A percentile compares a stretch with the other conserved stretches of the same genome.
phyloP scores from a whole-genome alignment of 805 yeast genomes.

The Suhomyces canberraensis region DNA sequence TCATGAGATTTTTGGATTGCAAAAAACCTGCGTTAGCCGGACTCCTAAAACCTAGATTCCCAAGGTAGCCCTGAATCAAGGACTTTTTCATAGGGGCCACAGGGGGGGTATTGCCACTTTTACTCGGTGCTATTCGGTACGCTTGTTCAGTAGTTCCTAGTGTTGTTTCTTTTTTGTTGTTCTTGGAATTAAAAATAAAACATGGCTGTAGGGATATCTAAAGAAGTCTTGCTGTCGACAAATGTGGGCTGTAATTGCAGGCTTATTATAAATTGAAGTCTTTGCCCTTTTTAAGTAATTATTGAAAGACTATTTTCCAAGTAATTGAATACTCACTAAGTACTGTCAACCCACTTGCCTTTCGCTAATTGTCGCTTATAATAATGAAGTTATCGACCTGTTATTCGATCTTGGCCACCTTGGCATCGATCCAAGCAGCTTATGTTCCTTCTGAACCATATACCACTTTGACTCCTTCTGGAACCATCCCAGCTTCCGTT shows the following conservation, averaged over 20 bases:
- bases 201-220: too few species aligned
- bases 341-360: neutral
- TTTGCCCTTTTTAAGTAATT: slow-evolving; percentile 1
- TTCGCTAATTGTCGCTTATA: slow-evolving; percentile 1
- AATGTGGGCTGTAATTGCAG: neutral
- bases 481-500: slow-evolving; percentile 18
- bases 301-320: neutral
- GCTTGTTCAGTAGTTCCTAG: neutral
- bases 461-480: slow-evolving; percentile 31
- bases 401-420: slow-evolving; percentile 4
- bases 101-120: slow-evolving; percentile 3
- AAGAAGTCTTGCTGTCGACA: too few species aligned
- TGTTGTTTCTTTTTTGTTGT: slow-evolving; percentile 1
- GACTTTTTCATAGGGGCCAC: neutral
- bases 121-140: too few species aligned
- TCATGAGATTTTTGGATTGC: too few species aligned
- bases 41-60: neutral
- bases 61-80: neutral
- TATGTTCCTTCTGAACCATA: slow-evolving; percentile 25
- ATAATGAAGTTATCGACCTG: slow-evolving; percentile 2
- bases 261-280: neutral
- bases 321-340: neutral
- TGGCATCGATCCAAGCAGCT: slow-evolving; percentile 16
- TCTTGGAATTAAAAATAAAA: slow-evolving; percentile 3
- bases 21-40: neutral